Conservation (phyloP, 2,329 filamentous ascomycete species). For the Penicillium aurantiogriseum region DNA sequence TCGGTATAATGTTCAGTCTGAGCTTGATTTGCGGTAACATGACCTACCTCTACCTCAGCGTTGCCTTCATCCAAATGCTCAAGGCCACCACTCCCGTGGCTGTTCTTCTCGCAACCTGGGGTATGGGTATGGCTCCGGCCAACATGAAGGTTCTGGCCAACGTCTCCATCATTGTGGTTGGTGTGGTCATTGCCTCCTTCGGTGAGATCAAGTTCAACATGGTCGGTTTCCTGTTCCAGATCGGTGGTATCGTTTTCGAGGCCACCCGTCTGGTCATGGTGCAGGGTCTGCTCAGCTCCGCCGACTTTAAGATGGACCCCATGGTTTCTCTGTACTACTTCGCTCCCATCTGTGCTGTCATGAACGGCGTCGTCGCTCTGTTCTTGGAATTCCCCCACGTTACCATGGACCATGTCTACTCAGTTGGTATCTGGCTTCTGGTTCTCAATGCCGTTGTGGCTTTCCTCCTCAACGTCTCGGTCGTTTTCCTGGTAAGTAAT, state of each 20-base stretch:
- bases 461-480: constrained; percentile 77
- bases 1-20: constrained; percentile 92
- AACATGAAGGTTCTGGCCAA: constrained; percentile 87
- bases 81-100: constrained; percentile 93
- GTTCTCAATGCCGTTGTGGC: constrained; percentile 73
- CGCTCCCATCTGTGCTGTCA: constrained; percentile 76
- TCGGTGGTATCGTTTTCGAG: constrained; percentile 75
- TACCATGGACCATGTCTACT: constrained; percentile 63
- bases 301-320: constrained; percentile 85
- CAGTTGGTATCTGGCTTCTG: constrained; percentile 65
- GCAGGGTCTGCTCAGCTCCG: constrained; percentile 72
- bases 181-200: constrained; percentile 89
- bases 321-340: constrained; percentile 88
- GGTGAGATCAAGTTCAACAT: constrained; percentile 88
- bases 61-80: constrained; percentile 85
- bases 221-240: constrained; percentile 65
- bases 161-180: constrained; percentile 89
- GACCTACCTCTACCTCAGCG: constrained; percentile 91
- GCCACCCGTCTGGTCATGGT: constrained; percentile 82
- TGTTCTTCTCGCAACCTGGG: constrained; percentile 86
- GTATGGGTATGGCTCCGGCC: constrained; percentile 76
- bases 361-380: constrained; percentile 71
- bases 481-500: constrained; percentile 74
- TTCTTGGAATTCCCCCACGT: constrained; percentile 68
- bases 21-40: constrained; percentile 95